Conservation (phyloP, 2,329 filamentous ascomycete genomes). For the Harringtonia aguacate region DNA sequence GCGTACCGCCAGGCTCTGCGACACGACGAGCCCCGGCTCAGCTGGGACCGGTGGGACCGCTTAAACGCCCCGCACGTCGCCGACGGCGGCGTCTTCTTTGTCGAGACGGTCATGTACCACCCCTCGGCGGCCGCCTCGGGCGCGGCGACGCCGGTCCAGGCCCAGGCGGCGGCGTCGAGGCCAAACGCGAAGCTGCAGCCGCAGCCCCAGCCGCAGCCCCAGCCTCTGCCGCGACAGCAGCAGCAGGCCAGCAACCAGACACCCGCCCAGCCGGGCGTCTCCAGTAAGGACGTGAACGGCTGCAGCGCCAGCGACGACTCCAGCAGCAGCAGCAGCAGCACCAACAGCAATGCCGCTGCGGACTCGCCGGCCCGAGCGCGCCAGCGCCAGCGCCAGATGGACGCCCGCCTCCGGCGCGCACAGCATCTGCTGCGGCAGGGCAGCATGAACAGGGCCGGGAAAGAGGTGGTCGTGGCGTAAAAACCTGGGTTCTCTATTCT, state of each 20-base stretch:
- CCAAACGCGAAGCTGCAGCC: no score
- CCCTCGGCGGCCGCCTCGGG: no score
- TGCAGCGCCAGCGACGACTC: not conserved
- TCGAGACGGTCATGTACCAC: no score
- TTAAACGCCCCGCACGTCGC: no score
- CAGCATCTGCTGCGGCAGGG: constrained; percentile 21
- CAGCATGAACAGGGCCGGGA: not conserved
- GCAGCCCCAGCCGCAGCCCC: not conserved
- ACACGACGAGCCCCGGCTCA: no score
- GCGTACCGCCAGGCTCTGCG: no score
- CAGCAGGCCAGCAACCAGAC: not conserved
- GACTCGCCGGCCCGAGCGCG: constrained; percentile 7
- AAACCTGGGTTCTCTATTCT: no score
- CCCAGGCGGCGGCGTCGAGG: no score
- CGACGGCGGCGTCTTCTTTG: no score
- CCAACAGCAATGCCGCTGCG: not conserved
- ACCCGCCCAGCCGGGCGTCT: not conserved
- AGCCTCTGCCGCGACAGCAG: not conserved
- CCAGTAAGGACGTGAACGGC: not conserved
- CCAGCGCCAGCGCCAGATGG: constrained; percentile 21
- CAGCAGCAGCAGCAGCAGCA: not conserved
- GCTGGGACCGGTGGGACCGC: no score
- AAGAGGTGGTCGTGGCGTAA: no score
- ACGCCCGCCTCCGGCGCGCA: constrained; percentile 29
- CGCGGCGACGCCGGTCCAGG: no score